Percentiles rank a stretch among this genome's conserved stretches.
These are phyloP conservation scores for Otatea glauca DNA, from an alignment of 176 grass and related monocot species.

Conservation along the genomic window DNA sequence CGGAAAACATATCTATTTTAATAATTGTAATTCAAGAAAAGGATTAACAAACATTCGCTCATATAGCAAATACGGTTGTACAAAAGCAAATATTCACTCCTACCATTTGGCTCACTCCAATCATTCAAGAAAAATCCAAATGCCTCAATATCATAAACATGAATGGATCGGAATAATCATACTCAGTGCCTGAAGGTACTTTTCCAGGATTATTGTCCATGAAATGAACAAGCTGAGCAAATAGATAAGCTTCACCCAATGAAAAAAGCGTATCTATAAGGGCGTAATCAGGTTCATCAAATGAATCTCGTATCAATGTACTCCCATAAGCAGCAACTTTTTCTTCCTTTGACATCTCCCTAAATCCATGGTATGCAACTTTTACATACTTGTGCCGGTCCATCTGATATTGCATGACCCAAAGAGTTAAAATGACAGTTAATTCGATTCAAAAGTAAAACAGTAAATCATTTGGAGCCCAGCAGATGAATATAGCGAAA, in stretches of 20 bases:
- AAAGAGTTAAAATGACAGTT: conserved; percentile 44
- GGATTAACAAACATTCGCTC: background rate
- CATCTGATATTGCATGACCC: conserved; percentile 67
- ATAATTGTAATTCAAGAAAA: conserved; percentile 22
- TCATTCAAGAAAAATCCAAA: background rate
- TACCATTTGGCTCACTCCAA: conserved; percentile 1
- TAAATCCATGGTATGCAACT: conserved; percentile 97
- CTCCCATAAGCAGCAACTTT: conserved; percentile 93
- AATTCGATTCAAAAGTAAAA: conserved; percentile 21
- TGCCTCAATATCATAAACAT: conserved; percentile 31
- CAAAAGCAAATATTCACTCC: conserved; percentile 4
- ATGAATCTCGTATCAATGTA: conserved; percentile 89
- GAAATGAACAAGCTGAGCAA: conserved; percentile 96
- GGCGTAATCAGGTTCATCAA: conserved; percentile 97
- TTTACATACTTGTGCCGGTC: conserved; percentile 99
- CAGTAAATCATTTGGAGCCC: background rate
- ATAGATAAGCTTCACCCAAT: conserved; percentile 94
- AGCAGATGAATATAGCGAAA: conserved; percentile 5
- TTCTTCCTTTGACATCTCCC: conserved; percentile 88
- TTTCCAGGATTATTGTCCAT: conserved; percentile 91
- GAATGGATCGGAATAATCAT: conserved; percentile 47
- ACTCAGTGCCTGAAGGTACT: conserved; percentile 84
- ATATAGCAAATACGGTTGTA: conserved; percentile 1
- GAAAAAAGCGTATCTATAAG: conserved; percentile 97
- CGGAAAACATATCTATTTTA: background rate